Percentiles rank a stretch among this genome's conserved stretches.
Evolutionary conservation across 495 filamentous ascomycete genomes (phyloP).

Genomic region (Aspergillus bridgeri): DNA sequence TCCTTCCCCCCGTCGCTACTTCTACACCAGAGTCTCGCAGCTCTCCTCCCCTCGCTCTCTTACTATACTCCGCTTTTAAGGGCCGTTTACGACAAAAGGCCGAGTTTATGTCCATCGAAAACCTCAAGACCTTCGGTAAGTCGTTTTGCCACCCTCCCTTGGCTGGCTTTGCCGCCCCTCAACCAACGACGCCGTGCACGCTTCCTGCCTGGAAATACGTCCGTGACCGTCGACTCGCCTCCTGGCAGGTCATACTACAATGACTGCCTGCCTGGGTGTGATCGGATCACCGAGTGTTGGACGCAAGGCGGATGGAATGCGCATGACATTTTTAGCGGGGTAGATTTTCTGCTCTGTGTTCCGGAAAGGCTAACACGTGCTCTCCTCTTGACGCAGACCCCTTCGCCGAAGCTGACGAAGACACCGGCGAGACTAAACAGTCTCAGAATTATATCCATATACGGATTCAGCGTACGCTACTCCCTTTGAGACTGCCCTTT

Average conservation of each 20-base stretch:
- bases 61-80: slow-evolving; percentile 42
- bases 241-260: too few relatives aligned
- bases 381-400: slow-evolving; percentile 63
- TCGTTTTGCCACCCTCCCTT: slow-evolving; percentile 34
- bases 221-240: too few relatives aligned
- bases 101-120: slow-evolving; percentile 99
- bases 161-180: neutral
- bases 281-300: neutral
- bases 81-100: slow-evolving; percentile 42
- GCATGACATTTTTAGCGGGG: slow-evolving; percentile 33
- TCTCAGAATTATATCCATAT: slow-evolving; percentile 99
- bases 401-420: slow-evolving; percentile 99
- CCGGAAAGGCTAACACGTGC: slow-evolving; percentile 34
- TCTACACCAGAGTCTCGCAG: slow-evolving; percentile 15
- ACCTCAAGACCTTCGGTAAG: slow-evolving; percentile 98
- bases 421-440: slow-evolving; percentile 87
- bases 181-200: neutral
- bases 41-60: slow-evolving; percentile 33
- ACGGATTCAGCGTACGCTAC: slow-evolving; percentile 92
- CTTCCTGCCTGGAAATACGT: neutral
- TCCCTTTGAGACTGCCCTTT: neutral
- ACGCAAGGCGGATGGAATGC: neutral
- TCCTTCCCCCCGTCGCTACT: slow-evolving; percentile 25
- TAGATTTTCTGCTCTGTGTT: slow-evolving; percentile 29
- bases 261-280: neutral